Evolutionary conservation across 495 filamentous ascomycete species (phyloP).

Genomic region (Hypoxylon trugodes): DNA sequence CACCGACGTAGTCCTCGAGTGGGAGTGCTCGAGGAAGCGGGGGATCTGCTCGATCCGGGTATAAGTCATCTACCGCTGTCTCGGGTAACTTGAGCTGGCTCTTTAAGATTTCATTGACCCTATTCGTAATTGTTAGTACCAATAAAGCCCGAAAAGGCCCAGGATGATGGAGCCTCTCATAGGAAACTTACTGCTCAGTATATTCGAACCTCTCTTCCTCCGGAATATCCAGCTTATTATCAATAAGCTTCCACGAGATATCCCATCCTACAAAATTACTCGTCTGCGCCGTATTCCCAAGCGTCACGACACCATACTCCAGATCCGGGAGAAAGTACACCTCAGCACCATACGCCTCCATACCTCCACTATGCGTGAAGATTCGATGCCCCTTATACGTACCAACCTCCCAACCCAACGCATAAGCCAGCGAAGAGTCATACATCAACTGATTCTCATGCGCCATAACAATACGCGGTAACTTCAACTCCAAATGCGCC

Average conservation of each 20-base stretch:
- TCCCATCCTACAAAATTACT: slow-evolving; percentile 40
- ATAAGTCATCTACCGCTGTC: slow-evolving; percentile 39
- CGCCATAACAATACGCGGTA: slow-evolving; percentile 45
- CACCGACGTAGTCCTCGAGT: slow-evolving; percentile 49
- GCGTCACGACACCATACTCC: slow-evolving; percentile 54
- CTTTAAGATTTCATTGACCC: slow-evolving; percentile 12
- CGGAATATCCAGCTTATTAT: slow-evolving; percentile 49
- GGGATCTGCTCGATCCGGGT: slow-evolving; percentile 44
- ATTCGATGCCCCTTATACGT: slow-evolving; percentile 55
- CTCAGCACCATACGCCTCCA: slow-evolving; percentile 54
- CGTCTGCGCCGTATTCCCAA: slow-evolving; percentile 55
- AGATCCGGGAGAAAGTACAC: slow-evolving; percentile 57
- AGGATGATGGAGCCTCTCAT: not conserved
- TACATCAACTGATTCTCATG: slow-evolving; percentile 9
- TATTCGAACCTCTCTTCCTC: slow-evolving; percentile 44
- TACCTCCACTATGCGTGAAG: slow-evolving; percentile 55
- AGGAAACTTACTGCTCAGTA: slow-evolving; percentile 37
- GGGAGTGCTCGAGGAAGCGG: slow-evolving; percentile 44
- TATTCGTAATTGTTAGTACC: slow-evolving; percentile 4
- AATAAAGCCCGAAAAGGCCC: not conserved
- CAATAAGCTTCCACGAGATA: slow-evolving; percentile 51
- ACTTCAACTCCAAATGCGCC: slow-evolving; percentile 50
- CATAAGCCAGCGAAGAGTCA: slow-evolving; percentile 48
- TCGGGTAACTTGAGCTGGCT: slow-evolving; percentile 37
- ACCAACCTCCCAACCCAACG: slow-evolving; percentile 55